These are phyloP conservation scores for Ogataea neopini DNA, from an alignment of 805 yeast species.

Conservation along the genomic window DNA sequence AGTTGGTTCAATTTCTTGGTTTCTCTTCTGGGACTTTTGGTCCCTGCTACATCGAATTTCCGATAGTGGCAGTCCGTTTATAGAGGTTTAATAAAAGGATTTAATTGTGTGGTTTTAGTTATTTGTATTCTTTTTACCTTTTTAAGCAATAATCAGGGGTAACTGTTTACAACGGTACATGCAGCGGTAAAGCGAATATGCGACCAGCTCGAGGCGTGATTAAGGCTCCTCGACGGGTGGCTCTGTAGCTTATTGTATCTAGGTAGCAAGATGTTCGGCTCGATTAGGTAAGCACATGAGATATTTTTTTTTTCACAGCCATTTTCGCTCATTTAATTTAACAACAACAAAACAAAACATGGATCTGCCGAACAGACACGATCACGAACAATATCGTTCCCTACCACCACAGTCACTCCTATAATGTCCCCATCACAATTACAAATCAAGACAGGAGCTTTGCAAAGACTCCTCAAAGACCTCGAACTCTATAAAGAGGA, in stretches of 20 bases:
- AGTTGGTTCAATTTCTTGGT: not conserved
- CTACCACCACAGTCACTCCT: not conserved
- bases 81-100: not conserved
- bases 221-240: no score
- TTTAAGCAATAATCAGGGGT: no score
- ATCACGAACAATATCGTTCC: not conserved
- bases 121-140: no score
- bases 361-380: not conserved
- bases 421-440: slow-evolving; percentile 43
- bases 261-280: no score
- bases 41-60: not conserved
- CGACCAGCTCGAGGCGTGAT: no score
- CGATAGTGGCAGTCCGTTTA: not conserved
- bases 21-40: not conserved
- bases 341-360: not conserved
- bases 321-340: not conserved
- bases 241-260: no score
- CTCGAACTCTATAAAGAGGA: slow-evolving; percentile 62
- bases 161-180: no score
- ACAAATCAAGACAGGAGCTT: slow-evolving; percentile 71
- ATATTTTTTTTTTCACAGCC: no score
- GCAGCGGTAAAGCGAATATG: no score
- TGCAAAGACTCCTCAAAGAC: slow-evolving; percentile 70
- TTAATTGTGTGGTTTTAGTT: not conserved
- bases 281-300: no score